Evolutionary conservation across 768 basidiomycete species (phyloP).

Genomic region (Multifurca ochricompacta): DNA sequence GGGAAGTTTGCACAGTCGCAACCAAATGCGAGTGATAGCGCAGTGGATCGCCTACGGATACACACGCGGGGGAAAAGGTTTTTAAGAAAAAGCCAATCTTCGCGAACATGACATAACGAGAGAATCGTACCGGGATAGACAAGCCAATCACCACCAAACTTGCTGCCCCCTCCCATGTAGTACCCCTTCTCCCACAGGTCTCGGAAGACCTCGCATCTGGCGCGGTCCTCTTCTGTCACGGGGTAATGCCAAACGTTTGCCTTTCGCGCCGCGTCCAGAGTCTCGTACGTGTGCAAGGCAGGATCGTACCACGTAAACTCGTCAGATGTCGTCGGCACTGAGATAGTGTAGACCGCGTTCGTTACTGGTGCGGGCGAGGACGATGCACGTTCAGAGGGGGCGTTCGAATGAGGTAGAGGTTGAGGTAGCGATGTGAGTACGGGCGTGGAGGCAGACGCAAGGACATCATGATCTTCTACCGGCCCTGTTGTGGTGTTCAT

Average conservation of each 20-base stretch:
- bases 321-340: conserved; percentile 58
- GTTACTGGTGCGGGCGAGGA: conserved; percentile 9
- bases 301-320: conserved; percentile 63
- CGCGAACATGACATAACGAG: not conserved
- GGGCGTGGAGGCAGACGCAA: too few relatives aligned
- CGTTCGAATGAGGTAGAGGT: not conserved
- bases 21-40: conserved; percentile 97
- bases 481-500: too few relatives aligned
- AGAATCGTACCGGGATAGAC: conserved; percentile 80
- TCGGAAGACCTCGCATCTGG: conserved; percentile 72
- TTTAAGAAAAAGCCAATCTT: not conserved
- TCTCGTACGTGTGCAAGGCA: conserved; percentile 37
- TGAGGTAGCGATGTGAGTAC: too few relatives aligned
- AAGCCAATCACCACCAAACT: conserved; percentile 93
- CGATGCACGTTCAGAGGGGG: not conserved
- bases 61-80: not conserved
- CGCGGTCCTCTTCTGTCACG: conserved; percentile 51
- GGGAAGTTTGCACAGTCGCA: conserved; percentile 69
- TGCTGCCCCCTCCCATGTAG: conserved; percentile 84
- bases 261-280: conserved; percentile 50
- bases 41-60: conserved; percentile 70
- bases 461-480: too few relatives aligned
- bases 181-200: conserved; percentile 78
- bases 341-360: conserved; percentile 40
- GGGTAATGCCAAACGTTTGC: conserved; percentile 80